Percentiles rank a stretch among this genome's conserved stretches.
Evolutionary conservation across 208 protist species (phyloP).

Genomic region (Angomonas ambiguus): DNA sequence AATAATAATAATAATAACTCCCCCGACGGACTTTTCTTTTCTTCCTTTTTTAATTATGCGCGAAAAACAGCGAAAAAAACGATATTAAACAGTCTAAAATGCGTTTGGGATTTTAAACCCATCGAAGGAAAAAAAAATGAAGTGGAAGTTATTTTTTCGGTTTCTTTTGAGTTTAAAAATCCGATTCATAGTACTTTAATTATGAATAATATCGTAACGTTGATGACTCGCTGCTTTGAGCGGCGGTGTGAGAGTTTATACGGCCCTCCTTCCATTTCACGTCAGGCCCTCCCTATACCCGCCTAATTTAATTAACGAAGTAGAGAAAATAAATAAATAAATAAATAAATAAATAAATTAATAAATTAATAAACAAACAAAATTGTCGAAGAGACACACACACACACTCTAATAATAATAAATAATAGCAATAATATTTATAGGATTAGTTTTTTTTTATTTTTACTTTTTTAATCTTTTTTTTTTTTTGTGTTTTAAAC

Average conservation of each 20-base stretch:
- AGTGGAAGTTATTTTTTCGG: slow-evolving; percentile 69
- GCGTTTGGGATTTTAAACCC: slow-evolving; percentile 66
- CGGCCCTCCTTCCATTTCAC: slow-evolving; percentile 48
- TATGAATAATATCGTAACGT: slow-evolving; percentile 65
- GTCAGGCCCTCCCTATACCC: slow-evolving; percentile 32
- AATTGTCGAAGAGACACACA: too few species aligned
- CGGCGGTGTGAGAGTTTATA: slow-evolving; percentile 62
- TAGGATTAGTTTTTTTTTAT: slow-evolving; percentile 11
- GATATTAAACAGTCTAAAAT: slow-evolving; percentile 51
- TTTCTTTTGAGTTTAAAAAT: slow-evolving; percentile 78
- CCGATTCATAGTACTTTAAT: slow-evolving; percentile 67
- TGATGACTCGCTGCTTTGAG: slow-evolving; percentile 83
- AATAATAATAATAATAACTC: background rate
- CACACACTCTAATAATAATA: too few species aligned
- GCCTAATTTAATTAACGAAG: slow-evolving; percentile 3
- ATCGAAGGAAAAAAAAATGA: slow-evolving; percentile 29
- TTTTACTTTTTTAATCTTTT: slow-evolving; percentile 8
- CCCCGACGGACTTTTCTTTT: slow-evolving; percentile 18
- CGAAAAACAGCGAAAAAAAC: slow-evolving; percentile 32
- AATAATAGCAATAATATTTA: too few species aligned
- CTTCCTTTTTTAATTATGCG: slow-evolving; percentile 34
- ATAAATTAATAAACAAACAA: background rate
- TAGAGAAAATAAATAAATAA: slow-evolving; percentile 12
- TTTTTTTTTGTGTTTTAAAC: background rate
- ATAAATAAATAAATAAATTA: slow-evolving; percentile 12